Base-by-base conservation (phyloP, 345 rosid genomes). In the Moricandia arvensis region DNA sequence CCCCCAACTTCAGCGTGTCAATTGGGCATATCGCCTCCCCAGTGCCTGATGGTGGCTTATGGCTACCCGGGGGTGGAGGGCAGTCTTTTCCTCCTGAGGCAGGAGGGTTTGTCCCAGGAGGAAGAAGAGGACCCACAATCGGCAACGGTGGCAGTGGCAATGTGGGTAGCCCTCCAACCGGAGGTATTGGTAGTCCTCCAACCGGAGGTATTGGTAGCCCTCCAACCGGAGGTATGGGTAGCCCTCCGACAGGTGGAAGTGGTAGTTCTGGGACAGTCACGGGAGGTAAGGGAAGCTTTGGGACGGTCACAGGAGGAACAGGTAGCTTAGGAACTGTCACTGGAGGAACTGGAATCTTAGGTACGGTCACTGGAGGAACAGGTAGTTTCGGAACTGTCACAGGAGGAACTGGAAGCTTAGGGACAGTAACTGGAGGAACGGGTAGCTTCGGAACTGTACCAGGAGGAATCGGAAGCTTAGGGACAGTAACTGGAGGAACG, bases 1-100 rank as follows among this genome's bases (percentile, higher is more conserved):
- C 97, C 15, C 97, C 99, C 35, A 95, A 76, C 63, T 95, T 92
- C 34, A 92, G 72, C 0, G 93, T 87, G 83, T 94, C 88, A 38
- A 92, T 84, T 0, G 97, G 97, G 87, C 98, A 94, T 3, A 87
- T 88, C 7, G 41, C 83, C 49, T 60, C 26, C 9, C 70, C 37
- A 8, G 60, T 2, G 2, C 47, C 62, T 6, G 88, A 75, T n/a
- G 85, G 78, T 35, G 60, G 83, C 45, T 33, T 41, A 4, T 49
- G 5, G 13, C 63, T 9, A 26, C 55, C 61, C 0, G 87, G 77
- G 5, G 85, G 73, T 2, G 85, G 72, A 3, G 85, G 83, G 74
- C 89, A 88, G 8, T 80, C 69, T 60, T 66, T 78, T 7, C 68
- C 72, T 29, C 76, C 76, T 3, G 45, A 15, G 5, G 79, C 53